phyloP scores from a whole-genome alignment of 345 rosid genomes.

The Stellera chamaejasme region DNA sequence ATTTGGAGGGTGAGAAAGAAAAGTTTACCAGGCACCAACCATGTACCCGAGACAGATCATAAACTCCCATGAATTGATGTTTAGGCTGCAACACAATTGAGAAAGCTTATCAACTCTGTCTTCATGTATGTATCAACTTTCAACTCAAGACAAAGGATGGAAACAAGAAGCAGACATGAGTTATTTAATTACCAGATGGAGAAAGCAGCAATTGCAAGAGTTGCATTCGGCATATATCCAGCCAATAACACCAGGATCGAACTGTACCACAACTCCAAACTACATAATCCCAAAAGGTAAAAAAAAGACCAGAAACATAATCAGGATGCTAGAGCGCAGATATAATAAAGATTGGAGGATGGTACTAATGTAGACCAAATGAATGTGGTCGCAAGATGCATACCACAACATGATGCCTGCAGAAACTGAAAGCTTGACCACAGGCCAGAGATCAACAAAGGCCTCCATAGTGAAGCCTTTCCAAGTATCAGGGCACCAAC shows the following conservation, averaged over 20 bases:
- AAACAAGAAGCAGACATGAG: background rate
- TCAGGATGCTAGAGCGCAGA: background rate
- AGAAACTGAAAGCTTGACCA: slow-evolving; percentile 44
- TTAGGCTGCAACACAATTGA: slow-evolving; percentile 16
- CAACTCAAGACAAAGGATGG: too few species aligned
- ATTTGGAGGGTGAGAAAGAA: too few species aligned
- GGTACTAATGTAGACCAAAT: too few species aligned
- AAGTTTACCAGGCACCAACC: slow-evolving; percentile 38
- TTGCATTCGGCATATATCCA: slow-evolving; percentile 62
- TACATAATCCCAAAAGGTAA: slow-evolving; percentile 6
- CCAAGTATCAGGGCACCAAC: slow-evolving; percentile 61
- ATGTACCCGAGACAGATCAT: slow-evolving; percentile 53
- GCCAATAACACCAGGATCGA: slow-evolving; percentile 60
- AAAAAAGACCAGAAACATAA: background rate
- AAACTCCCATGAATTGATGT: slow-evolving; percentile 36
- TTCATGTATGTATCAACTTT: too few species aligned
- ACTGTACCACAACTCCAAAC: slow-evolving; percentile 81
- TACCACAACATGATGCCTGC: slow-evolving; percentile 63
- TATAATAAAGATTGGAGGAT: too few species aligned
- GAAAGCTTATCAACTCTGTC: background rate
- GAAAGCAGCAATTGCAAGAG: slow-evolving; percentile 58
- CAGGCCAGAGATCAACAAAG: slow-evolving; percentile 36
- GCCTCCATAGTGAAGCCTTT: slow-evolving; percentile 42
- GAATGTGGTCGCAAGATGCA: too few species aligned
- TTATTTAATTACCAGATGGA: slow-evolving; percentile 58